Conservation (phyloP, 2,329 filamentous ascomycete genomes). For the Fusarium sp. region DNA sequence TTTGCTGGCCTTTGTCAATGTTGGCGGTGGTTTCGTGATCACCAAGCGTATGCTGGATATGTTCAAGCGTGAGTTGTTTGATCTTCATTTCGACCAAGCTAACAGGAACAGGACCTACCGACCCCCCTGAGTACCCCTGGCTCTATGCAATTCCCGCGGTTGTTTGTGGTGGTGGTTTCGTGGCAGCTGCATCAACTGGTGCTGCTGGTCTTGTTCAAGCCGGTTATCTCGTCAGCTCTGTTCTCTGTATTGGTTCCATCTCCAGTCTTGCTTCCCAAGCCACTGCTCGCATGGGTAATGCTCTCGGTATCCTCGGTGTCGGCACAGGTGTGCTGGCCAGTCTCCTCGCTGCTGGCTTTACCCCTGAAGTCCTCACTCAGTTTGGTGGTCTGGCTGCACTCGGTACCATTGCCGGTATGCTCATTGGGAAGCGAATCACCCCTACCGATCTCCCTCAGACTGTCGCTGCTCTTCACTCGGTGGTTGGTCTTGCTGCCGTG, state of each 20-base stretch:
- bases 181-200: conserved; percentile 82
- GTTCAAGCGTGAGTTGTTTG: conserved; percentile 71
- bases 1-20: conserved; percentile 85
- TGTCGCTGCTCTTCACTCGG: conserved; percentile 87
- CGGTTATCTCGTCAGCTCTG: conserved; percentile 84
- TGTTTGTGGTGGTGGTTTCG: conserved; percentile 81
- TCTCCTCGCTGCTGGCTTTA: conserved; percentile 81
- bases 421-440: conserved; percentile 87
- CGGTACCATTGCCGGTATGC: conserved; percentile 73
- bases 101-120: conserved; percentile 70
- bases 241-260: conserved; percentile 86
- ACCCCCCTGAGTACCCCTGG: conserved; percentile 89
- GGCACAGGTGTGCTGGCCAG: conserved; percentile 85
- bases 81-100: neutral
- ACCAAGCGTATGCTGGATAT: conserved; percentile 95
- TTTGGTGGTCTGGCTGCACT: conserved; percentile 79
- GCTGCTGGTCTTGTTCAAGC: conserved; percentile 87
- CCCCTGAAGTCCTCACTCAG: conserved; percentile 79
- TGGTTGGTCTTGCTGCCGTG: conserved; percentile 88
- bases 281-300: conserved; percentile 85
- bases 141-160: conserved; percentile 81
- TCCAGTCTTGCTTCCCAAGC: conserved; percentile 83
- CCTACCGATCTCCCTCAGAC: conserved; percentile 90
- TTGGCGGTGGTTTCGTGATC: conserved; percentile 89
- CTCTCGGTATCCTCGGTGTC: conserved; percentile 87